Evolutionary conservation across 192 early-diverging fungal genomes (phyloP).

Genomic region (Gonapodya sp.): DNA sequence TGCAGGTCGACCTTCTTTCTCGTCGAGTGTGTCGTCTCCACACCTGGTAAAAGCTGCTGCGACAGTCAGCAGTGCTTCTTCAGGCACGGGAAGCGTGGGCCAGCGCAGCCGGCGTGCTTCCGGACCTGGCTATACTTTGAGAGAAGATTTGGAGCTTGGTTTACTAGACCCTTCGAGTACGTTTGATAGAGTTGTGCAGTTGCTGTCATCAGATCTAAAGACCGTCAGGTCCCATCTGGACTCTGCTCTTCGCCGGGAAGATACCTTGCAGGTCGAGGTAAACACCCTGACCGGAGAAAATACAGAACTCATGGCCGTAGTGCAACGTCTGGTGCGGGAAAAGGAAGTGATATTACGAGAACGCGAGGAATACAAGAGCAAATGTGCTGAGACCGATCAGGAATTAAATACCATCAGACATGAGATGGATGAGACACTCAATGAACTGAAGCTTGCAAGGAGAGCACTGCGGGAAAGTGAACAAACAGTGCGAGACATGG

Average conservation of each 20-base stretch:
- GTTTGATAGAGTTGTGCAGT: not conserved
- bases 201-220: not conserved
- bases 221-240: not conserved
- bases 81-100: no score
- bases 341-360: not conserved
- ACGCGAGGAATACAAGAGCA: not conserved
- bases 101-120: no score
- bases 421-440: not conserved
- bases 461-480: not conserved
- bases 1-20: no score
- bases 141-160: not conserved
- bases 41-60: no score
- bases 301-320: not conserved
- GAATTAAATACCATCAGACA: not conserved
- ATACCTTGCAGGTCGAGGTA: not conserved
- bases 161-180: not conserved
- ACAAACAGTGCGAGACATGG: not conserved
- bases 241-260: not conserved
- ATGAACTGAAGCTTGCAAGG: not conserved
- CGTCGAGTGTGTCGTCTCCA: no score
- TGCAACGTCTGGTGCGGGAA: not conserved
- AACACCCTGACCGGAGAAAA: not conserved
- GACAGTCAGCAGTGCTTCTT: no score
- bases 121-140: no score
- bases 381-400: not conserved